These are phyloP conservation scores for Karstenula rhodostoma DNA, from an alignment of 2,329 filamentous ascomycete species.

Conservation along the genomic window DNA sequence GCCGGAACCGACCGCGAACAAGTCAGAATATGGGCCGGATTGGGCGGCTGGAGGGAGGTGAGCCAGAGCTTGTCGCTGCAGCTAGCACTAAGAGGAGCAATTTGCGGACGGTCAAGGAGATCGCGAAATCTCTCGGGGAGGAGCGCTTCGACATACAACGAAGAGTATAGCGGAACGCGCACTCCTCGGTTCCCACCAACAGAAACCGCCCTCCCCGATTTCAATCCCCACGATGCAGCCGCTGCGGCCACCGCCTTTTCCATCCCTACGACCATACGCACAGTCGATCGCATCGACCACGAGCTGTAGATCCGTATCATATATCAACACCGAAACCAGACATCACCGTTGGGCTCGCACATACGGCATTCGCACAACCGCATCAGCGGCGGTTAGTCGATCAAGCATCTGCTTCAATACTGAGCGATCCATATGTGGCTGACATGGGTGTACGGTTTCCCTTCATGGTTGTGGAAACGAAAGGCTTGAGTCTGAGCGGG, in stretches of 20 bases:
- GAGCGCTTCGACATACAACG: too few relatives aligned
- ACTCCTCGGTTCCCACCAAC: conserved; percentile 12
- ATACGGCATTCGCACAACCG: not conserved
- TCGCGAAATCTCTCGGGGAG: too few relatives aligned
- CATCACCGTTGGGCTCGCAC: conserved; percentile 6
- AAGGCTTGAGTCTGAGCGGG: conserved; percentile 7
- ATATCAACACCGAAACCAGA: conserved; percentile 16
- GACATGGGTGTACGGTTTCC: conserved; percentile 14
- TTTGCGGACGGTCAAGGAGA: too few relatives aligned
- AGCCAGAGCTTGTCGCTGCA: too few relatives aligned
- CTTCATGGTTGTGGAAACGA: conserved; percentile 12
- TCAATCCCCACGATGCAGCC: conserved; percentile 16
- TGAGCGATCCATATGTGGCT: conserved; percentile 13
- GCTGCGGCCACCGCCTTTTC: conserved; percentile 12
- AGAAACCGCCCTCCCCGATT: conserved; percentile 16
- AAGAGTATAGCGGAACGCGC: conserved; percentile 16
- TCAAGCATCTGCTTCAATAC: conserved; percentile 5
- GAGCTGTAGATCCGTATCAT: conserved; percentile 26
- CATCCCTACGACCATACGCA: conserved; percentile 23
- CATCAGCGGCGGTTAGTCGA: conserved; percentile 4
- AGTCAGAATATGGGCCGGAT: too few relatives aligned
- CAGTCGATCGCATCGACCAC: conserved; percentile 23
- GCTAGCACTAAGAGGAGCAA: too few relatives aligned
- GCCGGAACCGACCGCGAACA: too few relatives aligned
- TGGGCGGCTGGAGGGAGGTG: too few relatives aligned